Conservation (phyloP, 176 grass and related monocot species). For the Oryza officinalis region DNA sequence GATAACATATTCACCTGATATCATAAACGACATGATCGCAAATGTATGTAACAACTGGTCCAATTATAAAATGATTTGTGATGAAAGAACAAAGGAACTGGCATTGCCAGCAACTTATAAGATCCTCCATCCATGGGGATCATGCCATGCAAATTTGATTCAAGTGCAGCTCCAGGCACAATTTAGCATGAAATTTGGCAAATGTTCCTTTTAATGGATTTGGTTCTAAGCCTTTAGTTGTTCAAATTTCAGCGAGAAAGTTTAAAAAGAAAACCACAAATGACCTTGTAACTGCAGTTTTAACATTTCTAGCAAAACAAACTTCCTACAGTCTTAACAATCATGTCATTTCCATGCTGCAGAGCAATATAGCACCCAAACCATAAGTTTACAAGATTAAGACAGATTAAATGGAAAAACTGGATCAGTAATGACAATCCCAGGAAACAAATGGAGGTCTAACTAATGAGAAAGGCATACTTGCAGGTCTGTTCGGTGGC, state of each 20-base stretch:
- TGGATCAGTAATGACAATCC: background rate
- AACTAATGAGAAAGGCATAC: constrained; percentile 54
- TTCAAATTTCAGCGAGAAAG: background rate
- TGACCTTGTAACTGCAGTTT: background rate
- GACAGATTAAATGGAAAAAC: background rate
- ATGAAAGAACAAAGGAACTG: background rate
- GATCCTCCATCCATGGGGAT: background rate
- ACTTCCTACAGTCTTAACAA: constrained; percentile 12
- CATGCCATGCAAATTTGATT: background rate
- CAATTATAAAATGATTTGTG: constrained; percentile 25
- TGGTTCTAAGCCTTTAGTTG: background rate
- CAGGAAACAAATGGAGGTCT: background rate
- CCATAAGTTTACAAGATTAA: background rate
- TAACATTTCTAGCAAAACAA: constrained; percentile 13
- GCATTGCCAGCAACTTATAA: background rate
- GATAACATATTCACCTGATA: background rate
- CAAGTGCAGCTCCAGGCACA: background rate
- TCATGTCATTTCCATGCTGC: constrained; percentile 1
- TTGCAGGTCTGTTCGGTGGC: constrained; percentile 83
- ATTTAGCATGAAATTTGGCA: background rate
- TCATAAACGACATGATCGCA: background rate
- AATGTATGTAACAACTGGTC: background rate
- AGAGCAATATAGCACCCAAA: background rate
- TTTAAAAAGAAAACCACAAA: background rate
- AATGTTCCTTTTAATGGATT: background rate